Evolutionary conservation across 805 yeast genomes (phyloP).

Genomic region (Myxozyma mucilagina): DNA sequence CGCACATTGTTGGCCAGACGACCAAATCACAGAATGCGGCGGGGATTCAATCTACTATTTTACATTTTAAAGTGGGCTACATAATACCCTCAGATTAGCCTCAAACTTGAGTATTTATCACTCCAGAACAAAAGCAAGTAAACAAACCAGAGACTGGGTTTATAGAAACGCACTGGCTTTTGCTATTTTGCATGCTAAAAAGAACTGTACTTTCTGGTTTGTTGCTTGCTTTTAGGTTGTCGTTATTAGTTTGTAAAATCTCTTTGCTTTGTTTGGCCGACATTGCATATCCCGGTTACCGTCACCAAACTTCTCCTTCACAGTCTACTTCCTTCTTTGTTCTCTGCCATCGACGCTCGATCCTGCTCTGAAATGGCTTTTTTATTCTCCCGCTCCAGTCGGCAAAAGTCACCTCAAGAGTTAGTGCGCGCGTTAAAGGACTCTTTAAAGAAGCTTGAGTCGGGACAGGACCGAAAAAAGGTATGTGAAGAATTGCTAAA

Average conservation of each 20-base stretch:
- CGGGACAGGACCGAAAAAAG: slow-evolving; percentile 44
- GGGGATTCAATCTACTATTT: too few relatives aligned
- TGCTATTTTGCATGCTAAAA: too few relatives aligned
- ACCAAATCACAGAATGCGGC: neutral
- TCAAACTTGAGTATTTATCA: too few relatives aligned
- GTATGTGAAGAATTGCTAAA: slow-evolving; percentile 31
- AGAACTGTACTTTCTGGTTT: too few relatives aligned
- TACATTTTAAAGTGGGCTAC: too few relatives aligned
- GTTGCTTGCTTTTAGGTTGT: too few relatives aligned
- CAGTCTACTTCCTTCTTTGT: neutral
- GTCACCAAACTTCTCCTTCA: neutral
- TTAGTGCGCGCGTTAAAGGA: slow-evolving; percentile 75
- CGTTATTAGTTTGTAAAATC: too few relatives aligned
- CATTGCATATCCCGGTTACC: neutral
- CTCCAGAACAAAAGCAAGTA: too few relatives aligned
- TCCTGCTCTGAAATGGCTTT: slow-evolving; percentile 65
- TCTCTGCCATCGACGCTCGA: neutral
- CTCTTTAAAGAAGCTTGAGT: slow-evolving; percentile 48
- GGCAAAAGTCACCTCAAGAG: slow-evolving; percentile 87
- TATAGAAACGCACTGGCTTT: too few relatives aligned
- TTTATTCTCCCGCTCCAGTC: slow-evolving; percentile 69
- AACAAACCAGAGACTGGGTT: too few relatives aligned
- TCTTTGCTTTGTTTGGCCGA: too few relatives aligned
- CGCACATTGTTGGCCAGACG: slow-evolving; percentile 13
- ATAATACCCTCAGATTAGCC: too few relatives aligned